Percentiles rank a stretch among this genome's conserved stretches.
These are phyloP conservation scores for Epichloe gansuensis DNA, from an alignment of 2,329 filamentous ascomycete species.

Conservation along the genomic window DNA sequence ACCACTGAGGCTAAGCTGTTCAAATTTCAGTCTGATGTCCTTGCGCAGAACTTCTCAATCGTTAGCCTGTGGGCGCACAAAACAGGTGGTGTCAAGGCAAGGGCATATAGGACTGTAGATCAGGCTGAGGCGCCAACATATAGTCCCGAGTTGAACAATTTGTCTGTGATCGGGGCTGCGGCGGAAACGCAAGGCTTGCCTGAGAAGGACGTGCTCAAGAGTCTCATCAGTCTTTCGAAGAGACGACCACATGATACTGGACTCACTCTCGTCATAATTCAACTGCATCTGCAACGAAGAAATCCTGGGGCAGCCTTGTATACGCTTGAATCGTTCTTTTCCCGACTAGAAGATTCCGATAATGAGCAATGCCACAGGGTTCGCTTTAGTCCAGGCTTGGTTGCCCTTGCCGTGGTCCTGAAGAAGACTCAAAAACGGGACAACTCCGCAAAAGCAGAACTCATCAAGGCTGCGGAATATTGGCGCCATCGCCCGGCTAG, in stretches of 20 bases:
- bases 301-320: constrained; percentile 63
- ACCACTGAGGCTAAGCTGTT: constrained; percentile 55
- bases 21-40: constrained; percentile 48
- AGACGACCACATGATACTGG: constrained; percentile 71
- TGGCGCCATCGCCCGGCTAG: constrained; percentile 53
- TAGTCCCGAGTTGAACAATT: constrained; percentile 23
- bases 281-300: constrained; percentile 63
- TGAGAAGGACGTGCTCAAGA: constrained; percentile 56
- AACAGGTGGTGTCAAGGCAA: constrained; percentile 44
- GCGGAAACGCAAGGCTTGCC: constrained; percentile 53
- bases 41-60: constrained; percentile 49
- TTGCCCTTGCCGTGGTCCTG: constrained; percentile 68
- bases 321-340: constrained; percentile 66
- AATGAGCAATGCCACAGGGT: constrained; percentile 49
- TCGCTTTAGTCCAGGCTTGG: constrained; percentile 72
- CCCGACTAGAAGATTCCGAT: constrained; percentile 52
- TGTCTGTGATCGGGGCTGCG: constrained; percentile 52
- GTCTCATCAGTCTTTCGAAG: constrained; percentile 57
- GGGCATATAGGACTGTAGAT: constrained; percentile 30
- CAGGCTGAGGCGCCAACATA: constrained; percentile 17
- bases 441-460: constrained; percentile 55
- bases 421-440: constrained; percentile 68
- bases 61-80: constrained; percentile 58
- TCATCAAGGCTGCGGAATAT: constrained; percentile 68
- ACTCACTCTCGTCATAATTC: constrained; percentile 64